phyloP scores from a whole-genome alignment of 2,329 filamentous ascomycete species.

The Mollisiaceae sp. region DNA sequence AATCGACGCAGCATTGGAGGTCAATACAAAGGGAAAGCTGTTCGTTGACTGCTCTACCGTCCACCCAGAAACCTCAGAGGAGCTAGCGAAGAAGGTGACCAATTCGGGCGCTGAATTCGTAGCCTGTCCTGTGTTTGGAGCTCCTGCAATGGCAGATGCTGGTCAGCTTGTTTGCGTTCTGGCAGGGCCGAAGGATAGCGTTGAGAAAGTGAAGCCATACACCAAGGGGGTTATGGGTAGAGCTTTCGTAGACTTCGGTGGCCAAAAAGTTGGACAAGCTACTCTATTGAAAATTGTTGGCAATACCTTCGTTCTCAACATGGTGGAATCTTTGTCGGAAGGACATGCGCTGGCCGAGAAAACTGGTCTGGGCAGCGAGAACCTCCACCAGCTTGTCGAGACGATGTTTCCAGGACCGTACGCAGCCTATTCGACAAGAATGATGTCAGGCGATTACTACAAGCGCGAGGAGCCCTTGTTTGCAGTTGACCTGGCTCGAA shows the following conservation, averaged over 20 bases:
- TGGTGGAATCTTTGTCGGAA: constrained; percentile 74
- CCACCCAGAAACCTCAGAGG: constrained; percentile 79
- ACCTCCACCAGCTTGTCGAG: constrained; percentile 74
- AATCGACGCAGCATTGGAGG: constrained; percentile 60
- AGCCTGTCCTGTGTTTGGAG: constrained; percentile 71
- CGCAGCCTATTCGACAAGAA: constrained; percentile 73
- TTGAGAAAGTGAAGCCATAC: constrained; percentile 71
- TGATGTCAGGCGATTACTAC: constrained; percentile 79
- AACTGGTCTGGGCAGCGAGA: constrained; percentile 72
- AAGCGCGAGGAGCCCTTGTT: constrained; percentile 80
- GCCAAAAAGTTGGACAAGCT: constrained; percentile 69
- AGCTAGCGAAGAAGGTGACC: constrained; percentile 61
- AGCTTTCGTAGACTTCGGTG: constrained; percentile 71
- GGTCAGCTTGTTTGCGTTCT: constrained; percentile 76
- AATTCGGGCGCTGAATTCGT: constrained; percentile 74
- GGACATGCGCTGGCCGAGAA: constrained; percentile 82
- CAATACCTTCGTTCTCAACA: constrained; percentile 84
- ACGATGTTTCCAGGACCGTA: constrained; percentile 78
- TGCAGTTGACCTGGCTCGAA: constrained; percentile 79
- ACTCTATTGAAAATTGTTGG: constrained; percentile 79
- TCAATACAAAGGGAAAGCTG: constrained; percentile 70
- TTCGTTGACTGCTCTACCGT: constrained; percentile 90
- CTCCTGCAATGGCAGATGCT: constrained; percentile 70
- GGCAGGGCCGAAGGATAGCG: constrained; percentile 64
- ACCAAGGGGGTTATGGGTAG: constrained; percentile 74